A percentile compares a stretch with the other conserved stretches of the same genome.
These are phyloP conservation scores for Yamadazyma atmosphaerica DNA, from an alignment of 1,139 yeast genomes.

Conservation along the genomic window DNA sequence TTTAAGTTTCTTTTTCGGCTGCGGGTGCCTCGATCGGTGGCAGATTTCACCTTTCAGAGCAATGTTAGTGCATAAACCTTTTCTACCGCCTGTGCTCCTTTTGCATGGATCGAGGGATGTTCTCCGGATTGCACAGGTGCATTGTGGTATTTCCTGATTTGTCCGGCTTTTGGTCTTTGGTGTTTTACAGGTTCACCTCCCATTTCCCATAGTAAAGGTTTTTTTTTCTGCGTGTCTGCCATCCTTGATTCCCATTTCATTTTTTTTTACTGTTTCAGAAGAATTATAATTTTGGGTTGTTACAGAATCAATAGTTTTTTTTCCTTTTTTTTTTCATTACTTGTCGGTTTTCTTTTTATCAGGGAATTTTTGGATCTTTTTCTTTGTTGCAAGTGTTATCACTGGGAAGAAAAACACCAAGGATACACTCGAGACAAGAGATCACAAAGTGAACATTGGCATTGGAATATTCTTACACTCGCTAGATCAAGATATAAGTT, in stretches of 20 bases:
- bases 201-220: not conserved
- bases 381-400: too few relatives aligned
- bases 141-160: not conserved
- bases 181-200: not conserved
- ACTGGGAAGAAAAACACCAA: too few relatives aligned
- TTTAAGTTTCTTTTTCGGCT: not conserved
- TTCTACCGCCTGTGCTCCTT: too few relatives aligned
- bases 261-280: conserved; percentile 2
- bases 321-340: not conserved
- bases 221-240: conserved; percentile 1
- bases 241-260: not conserved
- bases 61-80: not conserved
- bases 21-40: not conserved
- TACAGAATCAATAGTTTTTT: not conserved
- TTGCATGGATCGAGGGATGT: too few relatives aligned
- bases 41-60: conserved; percentile 1
- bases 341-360: not conserved
- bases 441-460: too few relatives aligned
- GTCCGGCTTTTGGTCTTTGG: not conserved
- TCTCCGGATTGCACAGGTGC: not conserved
- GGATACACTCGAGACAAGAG: too few relatives aligned
- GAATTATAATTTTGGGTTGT: conserved; percentile 1
- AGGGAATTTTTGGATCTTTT: conserved; percentile 1
- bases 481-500: not conserved
- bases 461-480: not conserved